Evolutionary conservation across 352 stramenopile species (phyloP).

Genomic region (Globisporangium carolinianum): DNA sequence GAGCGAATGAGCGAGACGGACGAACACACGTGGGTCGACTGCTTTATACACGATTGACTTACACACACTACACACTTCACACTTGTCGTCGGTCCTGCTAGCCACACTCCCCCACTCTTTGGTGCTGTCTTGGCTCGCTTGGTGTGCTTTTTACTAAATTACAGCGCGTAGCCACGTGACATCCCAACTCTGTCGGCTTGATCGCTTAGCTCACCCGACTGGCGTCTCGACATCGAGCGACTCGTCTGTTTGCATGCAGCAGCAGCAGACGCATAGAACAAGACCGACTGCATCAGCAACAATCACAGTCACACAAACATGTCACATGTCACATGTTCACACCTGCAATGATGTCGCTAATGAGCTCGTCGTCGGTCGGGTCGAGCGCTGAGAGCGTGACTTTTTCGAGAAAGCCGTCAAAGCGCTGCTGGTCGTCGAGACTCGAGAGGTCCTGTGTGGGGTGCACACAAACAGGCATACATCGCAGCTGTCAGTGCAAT

Average conservation of each 20-base stretch:
- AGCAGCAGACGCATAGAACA: neutral
- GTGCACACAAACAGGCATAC: too few species aligned
- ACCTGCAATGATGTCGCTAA: conserved; percentile 16
- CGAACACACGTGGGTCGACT: conserved; percentile 12
- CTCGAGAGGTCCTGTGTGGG: conserved; percentile 32
- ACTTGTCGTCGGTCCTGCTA: neutral
- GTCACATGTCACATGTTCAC: neutral
- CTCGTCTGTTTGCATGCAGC: conserved; percentile 8
- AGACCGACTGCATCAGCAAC: neutral
- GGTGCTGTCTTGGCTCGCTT: neutral
- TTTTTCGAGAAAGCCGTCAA: conserved; percentile 58
- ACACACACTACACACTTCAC: neutral
- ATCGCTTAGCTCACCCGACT: conserved; percentile 3
- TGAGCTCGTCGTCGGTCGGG: conserved; percentile 51
- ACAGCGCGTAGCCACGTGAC: neutral
- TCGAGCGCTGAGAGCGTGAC: conserved; percentile 52
- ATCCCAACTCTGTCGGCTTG: too few species aligned
- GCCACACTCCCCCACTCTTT: neutral
- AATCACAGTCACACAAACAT: neutral
- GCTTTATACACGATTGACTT: neutral
- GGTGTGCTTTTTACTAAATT: conserved; percentile 11
- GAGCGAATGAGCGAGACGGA: conserved; percentile 1
- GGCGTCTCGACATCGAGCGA: conserved; percentile 15
- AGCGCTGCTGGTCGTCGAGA: conserved; percentile 53
- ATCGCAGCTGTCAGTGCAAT: too few species aligned